A percentile compares a stretch with the other conserved stretches of the same genome.
These are phyloP conservation scores for Phytophthora syringae DNA, from an alignment of 352 stramenopile species.

Conservation along the genomic window DNA sequence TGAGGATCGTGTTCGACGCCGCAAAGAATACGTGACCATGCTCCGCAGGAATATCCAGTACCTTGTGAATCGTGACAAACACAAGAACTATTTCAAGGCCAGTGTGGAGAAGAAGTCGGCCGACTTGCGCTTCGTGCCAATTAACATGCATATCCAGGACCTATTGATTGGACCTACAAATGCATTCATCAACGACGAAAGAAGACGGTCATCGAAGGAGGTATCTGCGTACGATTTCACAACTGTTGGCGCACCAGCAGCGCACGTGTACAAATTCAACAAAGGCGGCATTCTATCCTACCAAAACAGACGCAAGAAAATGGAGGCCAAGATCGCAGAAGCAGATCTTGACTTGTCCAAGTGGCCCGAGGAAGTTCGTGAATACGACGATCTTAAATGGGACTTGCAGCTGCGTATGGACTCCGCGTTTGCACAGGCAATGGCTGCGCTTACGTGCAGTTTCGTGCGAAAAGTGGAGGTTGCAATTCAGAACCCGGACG, in stretches of 20 bases:
- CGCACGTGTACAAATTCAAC: slow-evolving; percentile 90
- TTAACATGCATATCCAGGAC: slow-evolving; percentile 90
- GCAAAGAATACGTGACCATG: slow-evolving; percentile 85
- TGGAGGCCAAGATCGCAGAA: slow-evolving; percentile 77
- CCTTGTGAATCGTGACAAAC: slow-evolving; percentile 86
- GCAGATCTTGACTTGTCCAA: slow-evolving; percentile 74
- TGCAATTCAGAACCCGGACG: slow-evolving; percentile 80
- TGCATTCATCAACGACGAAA: slow-evolving; percentile 87
- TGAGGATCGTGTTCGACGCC: slow-evolving; percentile 75
- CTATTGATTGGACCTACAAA: slow-evolving; percentile 83
- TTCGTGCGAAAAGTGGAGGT: slow-evolving; percentile 90
- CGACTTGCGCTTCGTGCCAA: slow-evolving; percentile 85
- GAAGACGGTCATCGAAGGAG: slow-evolving; percentile 77
- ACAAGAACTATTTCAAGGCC: slow-evolving; percentile 91
- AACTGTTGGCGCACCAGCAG: slow-evolving; percentile 80
- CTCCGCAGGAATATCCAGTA: slow-evolving; percentile 88
- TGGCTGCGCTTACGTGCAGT: slow-evolving; percentile 74
- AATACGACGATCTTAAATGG: slow-evolving; percentile 89
- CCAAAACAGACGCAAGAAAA: slow-evolving; percentile 81
- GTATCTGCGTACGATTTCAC: slow-evolving; percentile 88
- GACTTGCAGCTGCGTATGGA: slow-evolving; percentile 88
- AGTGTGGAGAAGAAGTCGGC: slow-evolving; percentile 88
- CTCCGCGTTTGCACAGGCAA: slow-evolving; percentile 75
- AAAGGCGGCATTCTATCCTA: slow-evolving; percentile 86
- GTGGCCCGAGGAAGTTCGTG: slow-evolving; percentile 81